Evolutionary conservation across 805 yeast species (phyloP).

Genomic region (Nakazawaea ishiwadae): DNA sequence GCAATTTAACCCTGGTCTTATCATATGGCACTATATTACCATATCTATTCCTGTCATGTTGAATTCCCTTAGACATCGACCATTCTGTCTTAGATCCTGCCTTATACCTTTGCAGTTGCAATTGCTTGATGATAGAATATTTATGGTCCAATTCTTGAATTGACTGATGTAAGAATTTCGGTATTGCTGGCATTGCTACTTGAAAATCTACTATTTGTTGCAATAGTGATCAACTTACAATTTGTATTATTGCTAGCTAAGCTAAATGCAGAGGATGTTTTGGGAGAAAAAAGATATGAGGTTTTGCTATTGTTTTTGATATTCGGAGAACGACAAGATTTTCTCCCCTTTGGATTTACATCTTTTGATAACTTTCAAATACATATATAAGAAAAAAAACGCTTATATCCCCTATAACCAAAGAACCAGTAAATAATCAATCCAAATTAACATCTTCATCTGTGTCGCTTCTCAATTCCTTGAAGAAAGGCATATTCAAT

Average conservation of each 20-base stretch:
- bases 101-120: neutral
- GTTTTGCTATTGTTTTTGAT: too few relatives aligned
- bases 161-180: slow-evolving; percentile 3
- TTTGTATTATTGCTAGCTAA: too few relatives aligned
- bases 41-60: slow-evolving; percentile 48
- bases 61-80: slow-evolving; percentile 14
- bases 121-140: slow-evolving; percentile 1
- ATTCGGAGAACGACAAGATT: too few relatives aligned
- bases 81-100: slow-evolving; percentile 15
- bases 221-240: too few relatives aligned
- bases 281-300: too few relatives aligned
- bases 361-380: too few relatives aligned
- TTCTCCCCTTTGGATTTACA: too few relatives aligned
- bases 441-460: slow-evolving; percentile 17
- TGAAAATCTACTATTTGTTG: too few relatives aligned
- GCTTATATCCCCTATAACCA: too few relatives aligned
- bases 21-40: slow-evolving; percentile 65
- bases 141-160: neutral
- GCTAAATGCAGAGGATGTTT: too few relatives aligned
- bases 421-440: too few relatives aligned
- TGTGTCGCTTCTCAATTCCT: slow-evolving; percentile 26
- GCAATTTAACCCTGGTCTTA: slow-evolving; percentile 44
- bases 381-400: neutral
- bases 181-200: neutral
- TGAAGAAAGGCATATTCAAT: slow-evolving; percentile 55